Base-by-base conservation (phyloP, 2,329 filamentous ascomycete genomes). In the Epichloe festucae region DNA sequence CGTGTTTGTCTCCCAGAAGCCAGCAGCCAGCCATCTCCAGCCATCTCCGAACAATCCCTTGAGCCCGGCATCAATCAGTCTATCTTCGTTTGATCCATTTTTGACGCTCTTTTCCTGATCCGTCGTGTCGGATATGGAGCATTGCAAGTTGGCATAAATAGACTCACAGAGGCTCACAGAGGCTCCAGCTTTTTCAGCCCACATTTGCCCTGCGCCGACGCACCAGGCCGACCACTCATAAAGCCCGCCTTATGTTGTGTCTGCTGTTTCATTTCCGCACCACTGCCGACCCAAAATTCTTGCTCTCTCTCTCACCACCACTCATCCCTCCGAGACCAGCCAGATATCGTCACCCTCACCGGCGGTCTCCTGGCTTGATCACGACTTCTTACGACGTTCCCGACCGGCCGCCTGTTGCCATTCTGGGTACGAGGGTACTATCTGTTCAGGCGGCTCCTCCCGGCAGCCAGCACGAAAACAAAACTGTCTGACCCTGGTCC, bases 221-320 rank as follows among this genome's bases (percentile, higher is more conserved):
- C 43, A n/a, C 17, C n/a, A 15, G 31, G 19, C 10, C 12, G 17
- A 46, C 31, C 45, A n/a, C 46, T 40, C 21, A 21, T 5, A 19
- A 36, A 23, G 35, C 11, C n/a, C 46, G 31, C 10, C 21, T 43
- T 3, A 17, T 43, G n/a, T 19, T 4, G 31, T 27, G 27, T 14
- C 46, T 21, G 15, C 14, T 27, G 17, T 35, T 50, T 46, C 43
- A 42, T 46, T 36, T 50, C 48, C 44, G 39, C 46, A 45, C 40
- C 44, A 41, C 48, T 43, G 51, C 48, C 49, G 39, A 15, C 15
- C 45, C 48, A 41, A 45, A 47, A 51, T 39, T 53, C 40, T 48
- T 47, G 39, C 45, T 46, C 41, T 48, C 35, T 36, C 35, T 31
- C 31, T 38, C 21, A 48, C 36, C 48, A 53, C 43, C 50, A 21